Conservation (phyloP, 1,284 basidiomycete genomes). For the Porogramme epimiltina region DNA sequence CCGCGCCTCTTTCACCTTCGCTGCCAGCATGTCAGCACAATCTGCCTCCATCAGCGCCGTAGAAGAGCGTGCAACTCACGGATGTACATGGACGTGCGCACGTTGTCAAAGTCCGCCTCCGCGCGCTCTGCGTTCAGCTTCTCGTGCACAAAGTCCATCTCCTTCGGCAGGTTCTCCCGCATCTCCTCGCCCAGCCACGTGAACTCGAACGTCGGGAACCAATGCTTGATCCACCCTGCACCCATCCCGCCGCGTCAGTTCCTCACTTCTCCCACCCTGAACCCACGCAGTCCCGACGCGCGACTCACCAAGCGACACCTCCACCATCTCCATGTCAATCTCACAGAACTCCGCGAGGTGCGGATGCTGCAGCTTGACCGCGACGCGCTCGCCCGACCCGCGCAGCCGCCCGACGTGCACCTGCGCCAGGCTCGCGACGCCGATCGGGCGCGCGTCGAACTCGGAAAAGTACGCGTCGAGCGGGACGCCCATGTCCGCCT, state of each 20-base stretch:
- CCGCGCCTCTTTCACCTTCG: slow-evolving; percentile 82
- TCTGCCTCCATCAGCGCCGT: neutral
- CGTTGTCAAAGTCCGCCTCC: slow-evolving; percentile 69
- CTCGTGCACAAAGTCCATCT: slow-evolving; percentile 95
- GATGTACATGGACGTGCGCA: slow-evolving; percentile 86
- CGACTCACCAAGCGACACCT: slow-evolving; percentile 68
- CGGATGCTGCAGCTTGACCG: slow-evolving; percentile 97
- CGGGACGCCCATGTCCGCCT: slow-evolving; percentile 69
- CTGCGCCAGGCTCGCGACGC: slow-evolving; percentile 93
- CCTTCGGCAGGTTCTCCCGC: slow-evolving; percentile 90
- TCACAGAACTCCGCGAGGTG: slow-evolving; percentile 91
- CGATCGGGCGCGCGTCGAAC: slow-evolving; percentile 90
- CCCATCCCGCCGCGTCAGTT: neutral
- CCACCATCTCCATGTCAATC: slow-evolving; percentile 85
- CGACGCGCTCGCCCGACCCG: slow-evolving; percentile 76
- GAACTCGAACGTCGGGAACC: slow-evolving; percentile 92
- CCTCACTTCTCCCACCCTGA: neutral
- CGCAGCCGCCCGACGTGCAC: slow-evolving; percentile 87
- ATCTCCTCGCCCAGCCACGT: slow-evolving; percentile 95
- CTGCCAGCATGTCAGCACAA: slow-evolving; percentile 9
- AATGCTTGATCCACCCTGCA: slow-evolving; percentile 83
- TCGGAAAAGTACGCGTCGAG: slow-evolving; percentile 75
- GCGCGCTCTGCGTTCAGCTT: slow-evolving; percentile 83
- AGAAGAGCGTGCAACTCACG: slow-evolving; percentile 35
- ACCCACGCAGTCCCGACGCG: neutral